Conservation (phyloP, 2,329 filamentous ascomycete species). For the Aspergillus sp. region DNA sequence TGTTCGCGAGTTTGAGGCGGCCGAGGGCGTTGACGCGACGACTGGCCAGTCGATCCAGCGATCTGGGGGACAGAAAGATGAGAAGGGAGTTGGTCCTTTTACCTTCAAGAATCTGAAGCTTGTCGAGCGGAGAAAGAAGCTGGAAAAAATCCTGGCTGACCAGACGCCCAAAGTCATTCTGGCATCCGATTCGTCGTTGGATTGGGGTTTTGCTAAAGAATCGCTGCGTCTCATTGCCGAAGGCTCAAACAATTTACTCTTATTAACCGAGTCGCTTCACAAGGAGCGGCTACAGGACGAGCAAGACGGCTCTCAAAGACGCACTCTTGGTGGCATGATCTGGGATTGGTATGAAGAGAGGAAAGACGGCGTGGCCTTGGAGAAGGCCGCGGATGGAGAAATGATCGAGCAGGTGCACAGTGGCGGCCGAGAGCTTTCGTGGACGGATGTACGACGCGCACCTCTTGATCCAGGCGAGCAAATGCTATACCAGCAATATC, state of each 20-base stretch:
- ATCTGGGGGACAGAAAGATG: slow-evolving; percentile 29
- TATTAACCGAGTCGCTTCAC: slow-evolving; percentile 71
- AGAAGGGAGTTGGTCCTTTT: slow-evolving; percentile 67
- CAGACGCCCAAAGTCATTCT: slow-evolving; percentile 70
- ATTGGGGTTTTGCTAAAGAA: slow-evolving; percentile 93
- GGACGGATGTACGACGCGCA: slow-evolving; percentile 61
- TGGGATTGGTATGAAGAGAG: slow-evolving; percentile 78
- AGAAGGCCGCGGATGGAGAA: slow-evolving; percentile 56
- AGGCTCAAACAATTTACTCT: slow-evolving; percentile 77
- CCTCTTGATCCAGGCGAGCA: slow-evolving; percentile 75
- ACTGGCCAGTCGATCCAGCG: slow-evolving; percentile 41
- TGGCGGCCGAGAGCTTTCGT: slow-evolving; percentile 60
- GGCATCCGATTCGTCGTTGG: slow-evolving; percentile 83
- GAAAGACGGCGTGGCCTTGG: slow-evolving; percentile 61
- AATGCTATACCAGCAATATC: slow-evolving; percentile 82
- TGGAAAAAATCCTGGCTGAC: slow-evolving; percentile 65
- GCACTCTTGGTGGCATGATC: slow-evolving; percentile 69
- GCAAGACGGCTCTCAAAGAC: slow-evolving; percentile 35
- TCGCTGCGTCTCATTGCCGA: slow-evolving; percentile 71
- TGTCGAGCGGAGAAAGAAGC: slow-evolving; percentile 76
- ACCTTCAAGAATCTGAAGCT: slow-evolving; percentile 84
- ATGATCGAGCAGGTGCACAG: slow-evolving; percentile 66
- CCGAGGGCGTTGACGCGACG: slow-evolving; percentile 40
- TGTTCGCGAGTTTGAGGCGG: slow-evolving; percentile 82
- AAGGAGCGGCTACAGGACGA: slow-evolving; percentile 23